These are phyloP conservation scores for Starmerella apis DNA, from an alignment of 805 yeast species.

Conservation along the genomic window DNA sequence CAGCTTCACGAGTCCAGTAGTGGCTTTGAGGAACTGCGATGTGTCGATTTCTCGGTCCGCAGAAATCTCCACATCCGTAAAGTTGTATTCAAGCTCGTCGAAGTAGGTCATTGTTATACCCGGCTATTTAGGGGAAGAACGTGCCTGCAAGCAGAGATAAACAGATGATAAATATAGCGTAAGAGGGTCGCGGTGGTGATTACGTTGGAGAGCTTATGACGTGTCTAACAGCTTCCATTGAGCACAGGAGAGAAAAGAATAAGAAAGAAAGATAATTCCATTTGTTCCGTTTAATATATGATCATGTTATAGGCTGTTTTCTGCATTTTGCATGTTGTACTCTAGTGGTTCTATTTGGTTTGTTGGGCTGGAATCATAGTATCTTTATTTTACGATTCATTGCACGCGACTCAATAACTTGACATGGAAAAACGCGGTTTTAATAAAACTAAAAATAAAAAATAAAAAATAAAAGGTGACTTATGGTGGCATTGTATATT, in stretches of 20 bases:
- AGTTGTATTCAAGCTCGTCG: slow-evolving; percentile 64
- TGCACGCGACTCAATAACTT: no score
- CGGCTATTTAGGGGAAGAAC: background rate
- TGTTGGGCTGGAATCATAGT: no score
- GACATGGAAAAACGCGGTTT: no score
- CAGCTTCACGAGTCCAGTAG: slow-evolving; percentile 70
- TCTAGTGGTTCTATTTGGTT: no score
- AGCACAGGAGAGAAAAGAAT: background rate
- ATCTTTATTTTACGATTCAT: no score
- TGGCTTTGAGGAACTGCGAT: slow-evolving; percentile 65
- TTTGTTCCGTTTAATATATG: no score
- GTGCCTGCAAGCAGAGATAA: background rate
- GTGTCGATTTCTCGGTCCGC: slow-evolving; percentile 58
- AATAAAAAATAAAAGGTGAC: no score
- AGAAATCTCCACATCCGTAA: slow-evolving; percentile 59
- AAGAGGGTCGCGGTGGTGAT: background rate
- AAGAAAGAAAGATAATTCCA: background rate
- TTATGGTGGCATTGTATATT: no score
- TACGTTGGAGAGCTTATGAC: background rate
- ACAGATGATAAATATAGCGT: slow-evolving; percentile 2
- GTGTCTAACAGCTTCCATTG: background rate
- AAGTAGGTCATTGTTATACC: slow-evolving; percentile 47
- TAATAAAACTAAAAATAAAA: no score
- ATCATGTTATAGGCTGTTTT: no score
- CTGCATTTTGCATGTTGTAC: no score